Conservation (phyloP, 2,329 filamentous ascomycete genomes). For the Trichoderma sp. region DNA sequence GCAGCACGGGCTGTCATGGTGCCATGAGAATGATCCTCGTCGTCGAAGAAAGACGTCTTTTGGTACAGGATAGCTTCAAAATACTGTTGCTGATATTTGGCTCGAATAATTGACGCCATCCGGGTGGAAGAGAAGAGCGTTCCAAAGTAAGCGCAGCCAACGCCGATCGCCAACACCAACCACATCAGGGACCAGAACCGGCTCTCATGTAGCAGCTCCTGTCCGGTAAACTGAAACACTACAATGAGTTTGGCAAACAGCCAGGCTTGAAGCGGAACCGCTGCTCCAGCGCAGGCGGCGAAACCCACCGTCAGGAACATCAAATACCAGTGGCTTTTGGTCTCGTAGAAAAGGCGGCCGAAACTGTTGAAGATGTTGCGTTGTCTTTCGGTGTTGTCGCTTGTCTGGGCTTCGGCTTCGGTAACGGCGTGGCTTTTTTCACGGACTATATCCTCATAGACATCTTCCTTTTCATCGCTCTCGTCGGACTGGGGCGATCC, state of each 20-base stretch:
- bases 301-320: conserved; percentile 53
- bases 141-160: conserved; percentile 55
- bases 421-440: conserved; percentile 49
- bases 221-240: conserved; percentile 45
- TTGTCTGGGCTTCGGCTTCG: conserved; percentile 31
- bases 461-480: conserved; percentile 39
- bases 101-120: conserved; percentile 51
- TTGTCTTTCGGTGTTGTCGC: conserved; percentile 35
- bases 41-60: conserved; percentile 61
- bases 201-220: conserved; percentile 43
- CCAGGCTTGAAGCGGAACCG: conserved; percentile 54
- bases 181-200: conserved; percentile 70
- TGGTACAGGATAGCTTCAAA: conserved; percentile 62
- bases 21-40: conserved; percentile 60
- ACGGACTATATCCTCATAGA: conserved; percentile 39
- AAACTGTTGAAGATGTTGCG: conserved; percentile 54
- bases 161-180: conserved; percentile 55
- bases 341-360: conserved; percentile 58
- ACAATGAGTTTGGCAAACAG: conserved; percentile 57
- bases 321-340: conserved; percentile 51
- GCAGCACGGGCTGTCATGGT: conserved; percentile 59
- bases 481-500: conserved; percentile 44
- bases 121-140: conserved; percentile 43
- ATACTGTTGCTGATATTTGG: conserved; percentile 61
- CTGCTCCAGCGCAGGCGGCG: conserved; percentile 45